A percentile compares a stretch with the other conserved stretches of the same genome.
phyloP scores from a whole-genome alignment of 345 rosid species.

The Rhodomyrtus tomentosa region DNA sequence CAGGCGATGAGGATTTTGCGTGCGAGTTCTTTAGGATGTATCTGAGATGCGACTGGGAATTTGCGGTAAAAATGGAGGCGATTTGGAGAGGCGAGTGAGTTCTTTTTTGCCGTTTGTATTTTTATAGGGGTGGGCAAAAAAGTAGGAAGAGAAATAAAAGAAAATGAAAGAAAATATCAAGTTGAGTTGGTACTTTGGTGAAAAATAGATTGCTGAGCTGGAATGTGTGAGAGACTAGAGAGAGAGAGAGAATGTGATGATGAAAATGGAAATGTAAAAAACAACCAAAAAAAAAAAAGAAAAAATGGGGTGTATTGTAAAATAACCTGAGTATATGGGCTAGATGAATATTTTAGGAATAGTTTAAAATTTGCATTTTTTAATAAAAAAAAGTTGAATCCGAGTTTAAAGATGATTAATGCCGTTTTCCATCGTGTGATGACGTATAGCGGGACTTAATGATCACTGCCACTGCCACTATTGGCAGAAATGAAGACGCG shows the following conservation, averaged over 20 bases:
- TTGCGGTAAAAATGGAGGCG: not conserved
- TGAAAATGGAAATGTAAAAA: not conserved
- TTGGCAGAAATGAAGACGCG: not conserved
- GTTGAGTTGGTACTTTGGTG: not conserved
- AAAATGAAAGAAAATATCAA: not conserved
- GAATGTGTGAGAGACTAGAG: not conserved
- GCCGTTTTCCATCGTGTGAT: too few species aligned
- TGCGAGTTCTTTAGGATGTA: too few species aligned
- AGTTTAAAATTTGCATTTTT: too few species aligned
- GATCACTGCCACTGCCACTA: too few species aligned
- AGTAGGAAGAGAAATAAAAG: not conserved
- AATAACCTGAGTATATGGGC: too few species aligned
- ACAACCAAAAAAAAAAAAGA: too few species aligned
- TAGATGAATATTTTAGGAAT: too few species aligned
- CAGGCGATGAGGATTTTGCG: too few species aligned
- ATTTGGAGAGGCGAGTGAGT: not conserved
- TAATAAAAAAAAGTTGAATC: too few species aligned
- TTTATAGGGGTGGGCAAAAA: not conserved
- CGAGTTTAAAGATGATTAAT: too few species aligned
- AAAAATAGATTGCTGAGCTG: not conserved
- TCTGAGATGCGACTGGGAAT: not conserved
- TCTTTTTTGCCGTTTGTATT: fast-evolving
- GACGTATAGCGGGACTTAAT: too few species aligned
- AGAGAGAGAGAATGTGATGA: not conserved
- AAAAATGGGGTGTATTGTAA: too few species aligned